phyloP scores from a whole-genome alignment of 2,329 filamentous ascomycete genomes.

The Cladosporium sp. region DNA sequence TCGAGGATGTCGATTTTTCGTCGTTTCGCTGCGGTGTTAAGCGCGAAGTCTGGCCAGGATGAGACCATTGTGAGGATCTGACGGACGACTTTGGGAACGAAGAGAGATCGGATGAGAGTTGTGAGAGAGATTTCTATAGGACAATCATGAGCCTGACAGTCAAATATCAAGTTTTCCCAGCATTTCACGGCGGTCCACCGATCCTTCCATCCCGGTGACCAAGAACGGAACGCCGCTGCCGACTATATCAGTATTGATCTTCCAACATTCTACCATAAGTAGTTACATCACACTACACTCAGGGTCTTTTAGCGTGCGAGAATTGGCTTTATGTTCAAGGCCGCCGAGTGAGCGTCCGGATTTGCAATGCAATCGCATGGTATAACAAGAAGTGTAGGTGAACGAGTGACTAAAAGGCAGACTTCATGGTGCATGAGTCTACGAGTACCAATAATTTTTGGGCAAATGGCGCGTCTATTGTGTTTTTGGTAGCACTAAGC shows the following conservation, averaged over 20 bases:
- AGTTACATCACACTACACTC: not conserved
- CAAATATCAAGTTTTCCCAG: not conserved
- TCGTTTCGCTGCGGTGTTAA: not conserved
- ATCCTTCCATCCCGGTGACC: not conserved
- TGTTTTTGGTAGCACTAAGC: too few relatives aligned
- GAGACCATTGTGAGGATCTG: not conserved
- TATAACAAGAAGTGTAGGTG: not conserved
- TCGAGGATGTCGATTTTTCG: not conserved
- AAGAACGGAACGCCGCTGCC: not conserved
- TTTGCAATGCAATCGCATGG: not conserved
- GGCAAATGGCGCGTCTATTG: too few relatives aligned
- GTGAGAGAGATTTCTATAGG: too few relatives aligned
- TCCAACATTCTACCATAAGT: not conserved
- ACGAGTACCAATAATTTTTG: not conserved
- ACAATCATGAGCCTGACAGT: not conserved
- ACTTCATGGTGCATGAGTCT: not conserved
- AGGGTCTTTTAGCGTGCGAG: not conserved
- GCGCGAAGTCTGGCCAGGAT: not conserved
- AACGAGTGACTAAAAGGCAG: too few relatives aligned
- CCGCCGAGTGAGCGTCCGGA: not conserved
- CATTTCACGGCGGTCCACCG: not conserved
- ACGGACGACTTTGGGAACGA: not conserved
- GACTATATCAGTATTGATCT: not conserved
- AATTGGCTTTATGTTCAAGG: not conserved
- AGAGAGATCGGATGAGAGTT: not conserved